These are phyloP conservation scores for Colletotrichum simmondsii DNA, from an alignment of 2,329 filamentous ascomycete genomes.

Conservation along the genomic window DNA sequence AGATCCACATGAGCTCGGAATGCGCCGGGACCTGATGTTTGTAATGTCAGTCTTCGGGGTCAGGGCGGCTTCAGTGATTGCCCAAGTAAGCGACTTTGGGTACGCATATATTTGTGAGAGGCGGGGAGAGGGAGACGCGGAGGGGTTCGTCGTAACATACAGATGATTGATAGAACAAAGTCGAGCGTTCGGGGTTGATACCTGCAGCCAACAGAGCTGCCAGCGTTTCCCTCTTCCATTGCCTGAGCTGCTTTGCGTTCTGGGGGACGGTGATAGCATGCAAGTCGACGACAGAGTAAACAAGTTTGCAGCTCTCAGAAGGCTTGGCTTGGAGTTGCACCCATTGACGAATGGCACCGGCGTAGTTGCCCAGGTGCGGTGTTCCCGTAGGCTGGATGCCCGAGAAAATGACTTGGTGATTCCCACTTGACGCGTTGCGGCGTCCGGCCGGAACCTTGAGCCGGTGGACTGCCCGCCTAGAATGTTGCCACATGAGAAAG, in stretches of 20 bases:
- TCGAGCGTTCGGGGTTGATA: slow-evolving; percentile 79
- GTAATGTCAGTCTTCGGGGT: background rate
- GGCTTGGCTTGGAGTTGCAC: slow-evolving; percentile 78
- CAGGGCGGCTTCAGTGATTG: background rate
- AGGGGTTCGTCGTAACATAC: slow-evolving; percentile 42
- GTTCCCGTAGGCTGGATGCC: slow-evolving; percentile 97
- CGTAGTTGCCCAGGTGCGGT: slow-evolving; percentile 94
- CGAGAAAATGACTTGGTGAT: slow-evolving; percentile 78
- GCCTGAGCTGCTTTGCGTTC: slow-evolving; percentile 67
- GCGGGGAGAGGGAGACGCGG: background rate
- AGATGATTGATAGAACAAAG: slow-evolving; percentile 84
- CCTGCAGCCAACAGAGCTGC: slow-evolving; percentile 87
- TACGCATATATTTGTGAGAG: background rate
- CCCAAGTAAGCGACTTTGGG: background rate
- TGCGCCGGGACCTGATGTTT: slow-evolving; percentile 75
- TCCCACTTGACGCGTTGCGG: slow-evolving; percentile 13
- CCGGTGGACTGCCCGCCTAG: background rate
- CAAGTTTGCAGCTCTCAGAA: slow-evolving; percentile 66
- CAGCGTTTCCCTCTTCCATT: slow-evolving; percentile 78
- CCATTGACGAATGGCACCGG: slow-evolving; percentile 91
- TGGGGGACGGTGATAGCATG: slow-evolving; percentile 90
- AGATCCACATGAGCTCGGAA: slow-evolving; percentile 94
- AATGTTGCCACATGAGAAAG: slow-evolving; percentile 19
- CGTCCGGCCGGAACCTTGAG: background rate
- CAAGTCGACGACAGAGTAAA: slow-evolving; percentile 92